Evolutionary conservation across 805 yeast species (phyloP), one percentile per base, ranked within the genome.

Genomic region (Metschnikowia lochheadii): DNA sequence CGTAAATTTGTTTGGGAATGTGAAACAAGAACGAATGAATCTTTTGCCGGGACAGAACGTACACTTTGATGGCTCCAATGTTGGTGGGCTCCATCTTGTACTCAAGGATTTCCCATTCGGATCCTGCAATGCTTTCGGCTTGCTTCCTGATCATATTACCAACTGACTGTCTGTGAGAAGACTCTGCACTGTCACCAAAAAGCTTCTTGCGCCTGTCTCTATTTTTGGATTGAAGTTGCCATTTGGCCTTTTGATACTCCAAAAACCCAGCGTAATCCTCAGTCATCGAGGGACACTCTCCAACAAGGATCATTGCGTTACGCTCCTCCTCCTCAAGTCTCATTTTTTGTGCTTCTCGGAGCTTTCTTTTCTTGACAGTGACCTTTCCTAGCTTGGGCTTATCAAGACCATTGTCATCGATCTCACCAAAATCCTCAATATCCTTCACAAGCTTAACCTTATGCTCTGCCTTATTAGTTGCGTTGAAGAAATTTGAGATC

Each of bases 31-130:
- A 77, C 3, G 82, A 75, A 63, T 89, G 97, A 20, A 94, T 77
- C 59, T 83, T 85, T 11, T 82, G 84, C 56, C 83, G 82, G 36
- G 90, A 82, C 54, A 79, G 63, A 0, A 84, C 89, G 61, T 75
- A 80, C 0, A 87, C 97, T 51, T 82, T 84, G 31, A 92, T 72
- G 46, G 81, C 85, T n/a, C 97, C 98, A 0, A 89, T 85, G 46
- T 64, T 70, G 8, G 65, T 53, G 0, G 75, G 73, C 39, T 84
- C 83, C 8, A 67, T 59, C 52, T 79, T 79, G 60, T 88, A 83
- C 57, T 89, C 90, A 34, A 94, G 66, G 35, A 94, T 76, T 54
- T 90, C 89, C 99, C 99, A 94, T 32, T 83, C 79, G 0, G 88
- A 76, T 6, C 84, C 84, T 8, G 89, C 86, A 59, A 85, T 83